phyloP scores from a whole-genome alignment of 768 basidiomycete species.

The Symmetrospora coprosmae region DNA sequence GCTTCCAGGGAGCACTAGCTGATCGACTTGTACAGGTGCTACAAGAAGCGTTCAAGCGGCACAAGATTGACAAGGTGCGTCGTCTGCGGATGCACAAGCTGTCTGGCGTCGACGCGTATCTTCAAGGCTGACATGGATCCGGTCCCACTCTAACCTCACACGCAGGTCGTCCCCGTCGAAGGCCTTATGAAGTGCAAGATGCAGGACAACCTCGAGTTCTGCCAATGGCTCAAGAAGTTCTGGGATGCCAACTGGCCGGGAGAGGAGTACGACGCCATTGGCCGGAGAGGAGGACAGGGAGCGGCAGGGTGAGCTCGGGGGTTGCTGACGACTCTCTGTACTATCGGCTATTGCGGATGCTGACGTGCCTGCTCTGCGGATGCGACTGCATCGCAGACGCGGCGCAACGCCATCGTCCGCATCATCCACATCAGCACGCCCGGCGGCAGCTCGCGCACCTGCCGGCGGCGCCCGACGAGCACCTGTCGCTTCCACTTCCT shows the following conservation, averaged over 20 bases:
- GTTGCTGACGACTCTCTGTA: too few relatives aligned
- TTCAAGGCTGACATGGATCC: conserved; percentile 1
- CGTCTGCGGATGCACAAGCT: not conserved
- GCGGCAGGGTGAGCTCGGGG: conserved; percentile 10
- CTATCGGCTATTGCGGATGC: too few relatives aligned
- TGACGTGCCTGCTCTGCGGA: too few relatives aligned
- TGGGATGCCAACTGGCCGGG: conserved; percentile 89
- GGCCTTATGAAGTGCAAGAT: conserved; percentile 94
- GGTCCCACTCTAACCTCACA: not conserved
- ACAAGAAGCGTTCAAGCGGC: conserved; percentile 76
- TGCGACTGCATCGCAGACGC: not conserved
- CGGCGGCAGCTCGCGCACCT: conserved; percentile 10
- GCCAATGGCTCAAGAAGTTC: conserved; percentile 91
- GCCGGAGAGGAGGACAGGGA: conserved; percentile 13
- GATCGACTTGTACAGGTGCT: conserved; percentile 44
- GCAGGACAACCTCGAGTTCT: conserved; percentile 99
- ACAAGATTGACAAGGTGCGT: conserved; percentile 84
- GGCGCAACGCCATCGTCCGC: conserved; percentile 3
- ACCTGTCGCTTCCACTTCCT: conserved; percentile 21
- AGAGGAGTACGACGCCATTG: conserved; percentile 60
- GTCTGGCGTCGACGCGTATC: not conserved
- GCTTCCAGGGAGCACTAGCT: too few relatives aligned
- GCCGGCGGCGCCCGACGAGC: conserved; percentile 14
- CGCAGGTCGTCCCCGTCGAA: conserved; percentile 85
- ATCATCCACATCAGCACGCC: conserved; percentile 4